These are phyloP conservation scores for Cunninghamia lanceolata DNA, from an alignment of 75 land plant genomes.

Conservation along the genomic window DNA sequence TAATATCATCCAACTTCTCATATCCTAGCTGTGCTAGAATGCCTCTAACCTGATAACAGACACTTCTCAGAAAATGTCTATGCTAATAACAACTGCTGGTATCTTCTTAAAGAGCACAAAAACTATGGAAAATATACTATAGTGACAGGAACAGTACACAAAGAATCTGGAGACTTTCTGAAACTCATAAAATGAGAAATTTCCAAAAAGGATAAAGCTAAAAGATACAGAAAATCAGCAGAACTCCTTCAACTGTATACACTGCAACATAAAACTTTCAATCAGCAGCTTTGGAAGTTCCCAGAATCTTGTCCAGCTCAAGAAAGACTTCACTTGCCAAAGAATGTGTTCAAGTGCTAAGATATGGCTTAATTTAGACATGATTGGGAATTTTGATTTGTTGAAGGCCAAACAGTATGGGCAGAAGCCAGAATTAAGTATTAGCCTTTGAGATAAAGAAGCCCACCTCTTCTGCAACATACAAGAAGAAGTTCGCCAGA, in stretches of 20 bases:
- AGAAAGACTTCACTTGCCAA: not conserved
- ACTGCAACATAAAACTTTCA: not conserved
- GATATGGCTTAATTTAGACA: not conserved
- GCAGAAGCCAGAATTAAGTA: not conserved
- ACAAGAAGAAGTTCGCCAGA: constrained; percentile 87
- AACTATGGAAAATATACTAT: not conserved
- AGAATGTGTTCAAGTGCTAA: not conserved
- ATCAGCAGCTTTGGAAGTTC: not conserved
- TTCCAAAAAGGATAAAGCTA: not conserved
- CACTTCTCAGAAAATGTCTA: not conserved
- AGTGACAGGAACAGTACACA: not conserved
- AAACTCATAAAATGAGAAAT: constrained; percentile 4
- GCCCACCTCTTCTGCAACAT: constrained; percentile 96
- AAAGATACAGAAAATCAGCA: not conserved
- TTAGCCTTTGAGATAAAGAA: constrained; percentile 9
- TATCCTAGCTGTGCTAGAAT: constrained; percentile 86
- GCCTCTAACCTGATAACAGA: constrained; percentile 77
- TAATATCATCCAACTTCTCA: constrained; percentile 92
- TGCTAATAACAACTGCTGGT: not conserved
- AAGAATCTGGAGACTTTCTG: not conserved
- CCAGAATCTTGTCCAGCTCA: not conserved
- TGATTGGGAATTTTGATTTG: not conserved
- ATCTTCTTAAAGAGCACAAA: not conserved
- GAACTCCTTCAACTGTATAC: not conserved
- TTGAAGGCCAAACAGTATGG: not conserved